Base-by-base conservation (phyloP, 225 moss, liverwort and hornwort genomes). In the Marchantia paleacea region DNA sequence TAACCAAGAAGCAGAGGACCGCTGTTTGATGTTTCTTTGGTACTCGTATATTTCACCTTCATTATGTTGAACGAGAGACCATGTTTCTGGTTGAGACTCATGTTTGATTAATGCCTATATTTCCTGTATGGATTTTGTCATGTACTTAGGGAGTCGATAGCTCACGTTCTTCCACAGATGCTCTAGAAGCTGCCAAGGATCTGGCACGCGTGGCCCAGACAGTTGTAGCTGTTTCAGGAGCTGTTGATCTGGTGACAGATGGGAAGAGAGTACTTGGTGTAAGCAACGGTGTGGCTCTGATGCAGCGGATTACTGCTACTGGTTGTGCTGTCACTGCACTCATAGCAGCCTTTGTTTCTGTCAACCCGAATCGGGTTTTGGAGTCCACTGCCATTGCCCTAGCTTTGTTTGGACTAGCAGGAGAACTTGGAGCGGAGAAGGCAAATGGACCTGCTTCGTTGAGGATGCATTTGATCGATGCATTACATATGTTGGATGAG, bases 311-410 rank as follows among this genome's bases (percentile, higher is more conserved):
- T 28, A 97, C 97, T 10, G 97, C 94, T 0, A 95, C 97, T 22
- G 97, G 97, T 12, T 94, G 97, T 87, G 97, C 97, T 7, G 97
- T 97, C 25, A 97, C 97, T 53, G 90, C 97, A 30, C 91, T 97
- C 67, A 97, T 97, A 55, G 94, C 97, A 55, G 97, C 97, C 13
- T 97, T 95, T 81, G 81, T 97, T 81, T 88, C 97, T n/a, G 93
- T 90, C 0, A 83, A 88, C 52, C 93, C 97, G 7, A 85, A 80
- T 67, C 93, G 93, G 54, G 83, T 92, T 7, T 65, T 97, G 28
- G 97, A 97, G 66, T 87, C 94, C 12, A 90, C 94, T 7, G 94
- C 97, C 3, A 91, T 94, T 74, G 97, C 97, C 6, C 84, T 97
- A 53, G 97, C 94, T 47, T 81, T 94, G 78, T 97, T 97, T 76